Evolutionary conservation across 305 asterid genomes (phyloP), one percentile per base, ranked within the genome.

Genomic region (Withania somnifera): DNA sequence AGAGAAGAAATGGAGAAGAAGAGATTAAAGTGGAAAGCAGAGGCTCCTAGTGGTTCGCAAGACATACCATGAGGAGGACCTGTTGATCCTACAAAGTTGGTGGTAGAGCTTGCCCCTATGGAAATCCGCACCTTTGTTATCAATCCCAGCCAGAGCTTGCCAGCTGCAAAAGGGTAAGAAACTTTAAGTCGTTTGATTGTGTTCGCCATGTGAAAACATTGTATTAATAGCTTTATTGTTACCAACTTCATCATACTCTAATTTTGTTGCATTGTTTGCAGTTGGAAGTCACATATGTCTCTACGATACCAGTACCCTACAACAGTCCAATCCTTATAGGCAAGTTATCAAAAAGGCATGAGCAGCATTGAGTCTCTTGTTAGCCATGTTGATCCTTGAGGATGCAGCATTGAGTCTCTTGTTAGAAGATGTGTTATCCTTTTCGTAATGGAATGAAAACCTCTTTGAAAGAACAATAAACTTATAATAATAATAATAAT

Each of bases 1-100:
- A 88, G 98, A 83, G 91, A 85, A 81, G 98, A 90, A 87, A 97
- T 92, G 99, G 98, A 93, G 82, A 94, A 86, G 90, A 94, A 93
- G 77, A 86, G 97, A 83, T 82, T 93, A 56, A 83, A 87, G 53
- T 97, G 99, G 99, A 92, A 89, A 91, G 97, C 84, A 20, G 92
- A 90, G 82, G 89, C 91, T 68, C 86, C 91, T 34, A 85, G 82
- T 34, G 60, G 86, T 20, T 67, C 80, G 42, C 81, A 42, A 28
- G 69, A 71, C 34, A 82, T 63, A 20, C 51, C 20, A 30, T 87
- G 97, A 90, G 97, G 99, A 7, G 89, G 87, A 53, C 94, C 97
- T 17, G 86, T 97, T 3, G 94, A 93, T 86, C 93, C 97, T 9
- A 58, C 34, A 13, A 85, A 89, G 85, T 78, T 94, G 87, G 84